phyloP scores from a whole-genome alignment of 768 basidiomycete species.

The Pulveroboletus sp. region DNA sequence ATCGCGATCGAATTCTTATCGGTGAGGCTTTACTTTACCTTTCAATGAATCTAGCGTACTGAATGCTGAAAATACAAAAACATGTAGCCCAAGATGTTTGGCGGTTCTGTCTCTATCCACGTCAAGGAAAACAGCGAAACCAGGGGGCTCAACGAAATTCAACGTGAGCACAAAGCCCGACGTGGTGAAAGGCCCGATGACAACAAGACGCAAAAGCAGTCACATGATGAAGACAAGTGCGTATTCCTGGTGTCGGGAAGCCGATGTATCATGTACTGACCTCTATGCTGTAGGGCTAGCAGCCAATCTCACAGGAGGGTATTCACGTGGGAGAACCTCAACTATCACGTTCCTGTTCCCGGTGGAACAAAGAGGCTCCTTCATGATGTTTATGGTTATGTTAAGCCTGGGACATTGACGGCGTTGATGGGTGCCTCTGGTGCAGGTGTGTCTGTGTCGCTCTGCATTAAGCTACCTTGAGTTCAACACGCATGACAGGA shows the following conservation, averaged over 20 bases:
- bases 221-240: constrained; percentile 13
- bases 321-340: constrained; percentile 80
- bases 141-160: constrained; percentile 49
- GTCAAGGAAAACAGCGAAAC: constrained; percentile 54
- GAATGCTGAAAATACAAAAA: not conserved
- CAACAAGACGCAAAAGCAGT: constrained; percentile 20
- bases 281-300: not conserved
- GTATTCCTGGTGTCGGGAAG: constrained; percentile 1
- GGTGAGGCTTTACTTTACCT: constrained; percentile 33
- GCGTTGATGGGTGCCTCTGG: constrained; percentile 87
- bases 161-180: constrained; percentile 49
- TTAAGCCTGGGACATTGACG: constrained; percentile 82
- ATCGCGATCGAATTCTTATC: constrained; percentile 62
- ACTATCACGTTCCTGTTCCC: constrained; percentile 70
- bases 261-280: constrained; percentile 1
- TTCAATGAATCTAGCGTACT: not conserved
- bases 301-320: constrained; percentile 19
- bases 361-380: constrained; percentile 58
- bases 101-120: constrained; percentile 49
- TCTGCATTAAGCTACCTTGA: constrained; percentile 1
- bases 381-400: constrained; percentile 74
- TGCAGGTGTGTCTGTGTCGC: constrained; percentile 44
- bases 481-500: constrained; percentile 35
- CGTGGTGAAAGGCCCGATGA: constrained; percentile 31
- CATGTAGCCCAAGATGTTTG: constrained; percentile 28